These are phyloP conservation scores for Penicillium sp. DNA, from an alignment of 2,329 filamentous ascomycete species.

Conservation along the genomic window DNA sequence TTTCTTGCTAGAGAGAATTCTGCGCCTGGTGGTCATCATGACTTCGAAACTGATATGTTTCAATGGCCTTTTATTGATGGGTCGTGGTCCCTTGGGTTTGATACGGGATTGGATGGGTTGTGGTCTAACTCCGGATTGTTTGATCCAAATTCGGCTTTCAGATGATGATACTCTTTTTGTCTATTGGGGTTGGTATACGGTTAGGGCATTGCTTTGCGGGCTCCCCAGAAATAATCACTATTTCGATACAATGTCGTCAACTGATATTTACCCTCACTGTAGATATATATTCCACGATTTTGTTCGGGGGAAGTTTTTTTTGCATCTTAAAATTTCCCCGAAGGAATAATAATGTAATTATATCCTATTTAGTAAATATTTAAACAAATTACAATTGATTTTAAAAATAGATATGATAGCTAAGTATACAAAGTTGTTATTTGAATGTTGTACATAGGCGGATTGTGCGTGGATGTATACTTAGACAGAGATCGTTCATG, in stretches of 20 bases:
- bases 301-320: neutral
- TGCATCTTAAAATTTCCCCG: fast-evolving
- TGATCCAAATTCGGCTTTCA: constrained; percentile 13
- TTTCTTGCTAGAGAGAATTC: constrained; percentile 10
- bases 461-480: neutral
- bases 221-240: fast-evolving
- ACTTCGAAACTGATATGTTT: constrained; percentile 38
- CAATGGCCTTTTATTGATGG: constrained; percentile 42
- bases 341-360: no score
- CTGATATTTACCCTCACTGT: fast-evolving
- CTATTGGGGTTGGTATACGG: neutral
- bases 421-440: neutral
- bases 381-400: neutral
- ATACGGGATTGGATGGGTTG: constrained; percentile 33
- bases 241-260: neutral
- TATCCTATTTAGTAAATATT: neutral
- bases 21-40: constrained; percentile 18
- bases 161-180: neutral
- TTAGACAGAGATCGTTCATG: neutral
- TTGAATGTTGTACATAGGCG: neutral
- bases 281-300: neutral
- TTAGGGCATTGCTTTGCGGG: fast-evolving
- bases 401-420: neutral
- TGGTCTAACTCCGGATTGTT: constrained; percentile 29
- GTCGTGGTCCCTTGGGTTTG: constrained; percentile 38